Percentiles rank a stretch among this genome's conserved stretches.
Evolutionary conservation across 306 rosid species (phyloP).

Genomic region (Ammopiptanthus mongolicus): DNA sequence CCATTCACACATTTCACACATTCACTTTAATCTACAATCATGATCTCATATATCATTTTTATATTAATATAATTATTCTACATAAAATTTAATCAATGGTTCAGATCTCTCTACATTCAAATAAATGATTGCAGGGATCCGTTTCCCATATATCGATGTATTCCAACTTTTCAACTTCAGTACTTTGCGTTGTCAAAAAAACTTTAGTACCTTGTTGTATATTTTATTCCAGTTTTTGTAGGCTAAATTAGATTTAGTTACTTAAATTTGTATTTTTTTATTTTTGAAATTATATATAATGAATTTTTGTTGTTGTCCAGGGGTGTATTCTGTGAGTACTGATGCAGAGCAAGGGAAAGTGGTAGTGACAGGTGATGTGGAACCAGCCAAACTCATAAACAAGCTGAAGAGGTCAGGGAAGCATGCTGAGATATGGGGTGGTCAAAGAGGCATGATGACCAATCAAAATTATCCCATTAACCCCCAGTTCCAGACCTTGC

Average conservation of each 20-base stretch:
- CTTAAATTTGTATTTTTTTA: neutral
- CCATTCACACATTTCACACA: too few relatives aligned
- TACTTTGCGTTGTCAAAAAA: too few relatives aligned
- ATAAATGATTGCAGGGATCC: too few relatives aligned
- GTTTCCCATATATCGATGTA: neutral
- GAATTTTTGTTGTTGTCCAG: constrained; percentile 13
- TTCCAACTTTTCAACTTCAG: neutral
- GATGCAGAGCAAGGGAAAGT: constrained; percentile 67
- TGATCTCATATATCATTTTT: too few relatives aligned
- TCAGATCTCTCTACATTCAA: too few relatives aligned
- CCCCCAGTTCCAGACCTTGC: constrained; percentile 50
- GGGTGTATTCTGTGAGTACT: constrained; percentile 41
- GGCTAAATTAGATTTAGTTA: neutral
- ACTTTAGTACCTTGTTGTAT: neutral
- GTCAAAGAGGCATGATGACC: constrained; percentile 27
- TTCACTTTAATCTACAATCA: too few relatives aligned
- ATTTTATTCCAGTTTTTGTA: neutral
- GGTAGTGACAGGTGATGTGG: constrained; percentile 45
- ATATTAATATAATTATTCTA: too few relatives aligned
- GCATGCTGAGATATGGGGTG: constrained; percentile 60
- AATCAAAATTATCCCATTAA: constrained; percentile 32
- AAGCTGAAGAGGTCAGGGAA: constrained; percentile 61
- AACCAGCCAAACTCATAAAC: constrained; percentile 47
- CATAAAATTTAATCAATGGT: too few relatives aligned
- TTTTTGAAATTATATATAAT: neutral